Evolutionary conservation across 2,329 filamentous ascomycete genomes (phyloP), one percentile per base, ranked within the genome.

Genomic region (Cordyceps farinosa): DNA sequence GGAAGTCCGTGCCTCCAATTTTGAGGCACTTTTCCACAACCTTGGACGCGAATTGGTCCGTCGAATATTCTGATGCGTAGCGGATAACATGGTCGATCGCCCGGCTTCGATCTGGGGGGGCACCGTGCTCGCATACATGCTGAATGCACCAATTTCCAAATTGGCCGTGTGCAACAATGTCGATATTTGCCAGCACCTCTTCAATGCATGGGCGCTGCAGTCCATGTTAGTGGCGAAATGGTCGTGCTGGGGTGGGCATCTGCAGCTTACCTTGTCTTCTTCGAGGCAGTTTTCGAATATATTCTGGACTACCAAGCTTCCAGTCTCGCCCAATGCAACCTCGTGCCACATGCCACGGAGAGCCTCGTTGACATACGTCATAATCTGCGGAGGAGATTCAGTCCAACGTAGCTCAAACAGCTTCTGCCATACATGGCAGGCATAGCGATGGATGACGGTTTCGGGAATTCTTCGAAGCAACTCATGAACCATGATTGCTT

Each of bases 131-230:
- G 77, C 95, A 99, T 70, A 99, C 92, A 77, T 99, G 95, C 78
- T 99, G 95, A 71, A 99, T 98, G 79, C 95, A 99, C 95, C 95
- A 99, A 75, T 99, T 99, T 62, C 95, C 95, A 73, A 99, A 99
- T 74, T 99, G 95, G 32, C 95, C 95, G 74, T 97, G 94, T 64
- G 95, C 91, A 71, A 99, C 92, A 66, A 97, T 90, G 77, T 99
- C 92, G 70, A 99, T 97, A 74, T 95, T 97, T 65, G 86, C 86
- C 63, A 99, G 86, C 45, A 99, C 95, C 76, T 99, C 95, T 75
- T 97, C 93, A 72, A 99, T 96, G 73, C 95, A 97, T 52, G 93
- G 93, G 65, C 96, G 92, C 93, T 96, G 69, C 6, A 54, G 34
- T 22, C 40, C 5, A 38, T 27, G 55, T 71, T 66, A 73, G 67